Evolutionary conservation across 176 grass and related monocot genomes (phyloP).

Genomic region (Alloteropsis semialata): DNA sequence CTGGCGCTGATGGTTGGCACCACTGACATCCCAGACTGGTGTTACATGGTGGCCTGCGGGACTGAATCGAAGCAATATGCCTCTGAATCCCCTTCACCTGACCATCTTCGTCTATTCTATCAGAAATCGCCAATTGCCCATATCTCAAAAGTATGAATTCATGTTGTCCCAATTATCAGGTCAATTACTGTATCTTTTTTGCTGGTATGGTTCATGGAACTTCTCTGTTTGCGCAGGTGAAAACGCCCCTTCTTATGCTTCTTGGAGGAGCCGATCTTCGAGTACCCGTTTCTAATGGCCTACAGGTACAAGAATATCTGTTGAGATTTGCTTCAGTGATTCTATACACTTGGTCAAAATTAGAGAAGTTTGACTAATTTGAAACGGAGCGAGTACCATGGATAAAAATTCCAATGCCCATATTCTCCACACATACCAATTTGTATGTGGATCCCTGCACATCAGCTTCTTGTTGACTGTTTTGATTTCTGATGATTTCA

Average conservation of each 20-base stretch:
- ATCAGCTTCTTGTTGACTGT: not conserved
- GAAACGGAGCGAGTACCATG: too few species aligned
- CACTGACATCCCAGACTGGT: conserved; percentile 86
- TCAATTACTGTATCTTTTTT: not conserved
- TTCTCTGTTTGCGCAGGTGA: conserved; percentile 39
- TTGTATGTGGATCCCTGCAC: too few species aligned
- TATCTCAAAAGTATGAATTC: conserved; percentile 53
- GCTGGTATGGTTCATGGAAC: not conserved
- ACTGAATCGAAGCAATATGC: conserved; percentile 59
- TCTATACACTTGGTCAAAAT: too few species aligned
- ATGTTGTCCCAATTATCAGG: not conserved
- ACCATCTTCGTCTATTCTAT: conserved; percentile 63
- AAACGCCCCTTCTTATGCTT: conserved; percentile 52
- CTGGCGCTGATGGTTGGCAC: conserved; percentile 80
- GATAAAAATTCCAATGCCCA: not conserved
- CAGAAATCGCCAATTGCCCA: conserved; percentile 75
- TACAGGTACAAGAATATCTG: conserved; percentile 33
- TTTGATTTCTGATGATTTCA: conserved; percentile 1
- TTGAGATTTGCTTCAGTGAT: not conserved
- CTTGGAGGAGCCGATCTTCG: conserved; percentile 58
- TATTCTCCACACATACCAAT: not conserved
- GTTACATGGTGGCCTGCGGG: conserved; percentile 59
- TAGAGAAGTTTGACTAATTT: too few species aligned
- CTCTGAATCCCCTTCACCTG: conserved; percentile 52
- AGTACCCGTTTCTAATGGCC: conserved; percentile 48